phyloP scores from a whole-genome alignment of 176 grass and related monocot species.

The Guadua angustifolia region DNA sequence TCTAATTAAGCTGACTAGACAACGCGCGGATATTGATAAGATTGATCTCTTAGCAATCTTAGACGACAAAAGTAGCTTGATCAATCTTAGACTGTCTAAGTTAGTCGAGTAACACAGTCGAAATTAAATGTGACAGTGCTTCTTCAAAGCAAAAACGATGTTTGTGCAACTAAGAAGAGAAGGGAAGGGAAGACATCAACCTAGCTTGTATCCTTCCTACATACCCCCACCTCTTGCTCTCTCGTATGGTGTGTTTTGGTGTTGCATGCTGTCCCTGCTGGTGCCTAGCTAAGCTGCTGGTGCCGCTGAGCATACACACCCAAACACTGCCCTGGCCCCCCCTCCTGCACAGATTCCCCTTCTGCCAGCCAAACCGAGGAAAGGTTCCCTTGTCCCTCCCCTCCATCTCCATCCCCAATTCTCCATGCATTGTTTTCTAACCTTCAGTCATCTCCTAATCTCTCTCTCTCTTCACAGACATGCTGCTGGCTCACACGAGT shows the following conservation, averaged over 20 bases:
- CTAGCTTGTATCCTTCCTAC: too few relatives aligned
- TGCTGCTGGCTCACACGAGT: neutral
- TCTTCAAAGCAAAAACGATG: too few relatives aligned
- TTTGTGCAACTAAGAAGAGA: too few relatives aligned
- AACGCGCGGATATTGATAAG: too few relatives aligned
- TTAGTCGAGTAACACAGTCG: too few relatives aligned
- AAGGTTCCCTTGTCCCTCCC: conserved; percentile 8
- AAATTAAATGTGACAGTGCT: too few relatives aligned
- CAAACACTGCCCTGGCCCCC: neutral
- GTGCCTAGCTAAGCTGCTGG: neutral
- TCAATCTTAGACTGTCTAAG: neutral
- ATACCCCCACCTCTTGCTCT: neutral
- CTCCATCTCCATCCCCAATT: neutral
- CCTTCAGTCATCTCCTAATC: too few relatives aligned
- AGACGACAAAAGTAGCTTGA: neutral
- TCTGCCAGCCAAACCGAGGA: conserved; percentile 37
- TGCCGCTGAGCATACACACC: neutral
- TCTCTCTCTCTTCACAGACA: neutral
- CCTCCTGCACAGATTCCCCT: conserved; percentile 40
- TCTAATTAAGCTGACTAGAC: too few relatives aligned
- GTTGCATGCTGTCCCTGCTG: conserved; percentile 25
- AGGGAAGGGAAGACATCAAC: too few relatives aligned
- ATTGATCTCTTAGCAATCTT: too few relatives aligned
- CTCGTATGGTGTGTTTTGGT: conserved; percentile 36
- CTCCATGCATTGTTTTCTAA: neutral